phyloP scores from a whole-genome alignment of 106 monocot species.

The Dendrobium huoshanense region DNA sequence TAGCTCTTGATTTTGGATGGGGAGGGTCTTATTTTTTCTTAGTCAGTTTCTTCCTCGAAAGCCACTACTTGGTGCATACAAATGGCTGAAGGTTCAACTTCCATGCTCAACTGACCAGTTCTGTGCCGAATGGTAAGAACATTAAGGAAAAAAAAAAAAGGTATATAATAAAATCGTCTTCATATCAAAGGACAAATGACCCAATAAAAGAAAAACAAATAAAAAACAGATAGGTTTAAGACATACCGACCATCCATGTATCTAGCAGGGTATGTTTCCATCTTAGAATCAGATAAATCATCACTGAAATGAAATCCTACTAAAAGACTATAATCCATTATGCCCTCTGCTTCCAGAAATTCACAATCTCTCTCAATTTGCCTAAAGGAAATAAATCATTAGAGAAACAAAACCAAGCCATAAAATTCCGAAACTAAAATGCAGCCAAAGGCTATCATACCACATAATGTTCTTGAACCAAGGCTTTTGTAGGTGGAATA shows the following conservation, averaged over 20 bases:
- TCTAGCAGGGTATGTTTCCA: background rate
- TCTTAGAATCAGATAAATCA: slow-evolving; percentile 1
- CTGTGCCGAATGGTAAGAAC: background rate
- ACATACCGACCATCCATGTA: slow-evolving; percentile 42
- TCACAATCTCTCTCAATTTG: slow-evolving; percentile 42
- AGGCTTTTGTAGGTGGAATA: slow-evolving; percentile 24
- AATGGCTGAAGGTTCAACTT: background rate
- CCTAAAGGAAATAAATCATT: slow-evolving; percentile 10
- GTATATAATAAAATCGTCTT: background rate
- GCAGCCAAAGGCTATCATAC: slow-evolving; percentile 7
- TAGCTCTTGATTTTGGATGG: background rate
- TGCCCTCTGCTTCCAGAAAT: slow-evolving; percentile 54
- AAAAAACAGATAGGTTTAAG: background rate
- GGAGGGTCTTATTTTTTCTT: background rate
- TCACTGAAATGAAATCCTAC: slow-evolving; percentile 51
- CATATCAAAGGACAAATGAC: background rate
- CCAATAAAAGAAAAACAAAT: background rate
- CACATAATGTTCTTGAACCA: slow-evolving; percentile 29
- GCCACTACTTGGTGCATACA: background rate
- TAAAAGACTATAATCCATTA: slow-evolving; percentile 69
- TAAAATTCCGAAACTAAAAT: background rate
- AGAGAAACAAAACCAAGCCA: background rate
- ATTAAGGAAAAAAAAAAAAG: background rate
- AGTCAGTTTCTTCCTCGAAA: background rate
- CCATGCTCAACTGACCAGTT: background rate